Evolutionary conservation across 371 early-diverging fungal species (phyloP).

Genomic region (Actinomucor elegans): DNA sequence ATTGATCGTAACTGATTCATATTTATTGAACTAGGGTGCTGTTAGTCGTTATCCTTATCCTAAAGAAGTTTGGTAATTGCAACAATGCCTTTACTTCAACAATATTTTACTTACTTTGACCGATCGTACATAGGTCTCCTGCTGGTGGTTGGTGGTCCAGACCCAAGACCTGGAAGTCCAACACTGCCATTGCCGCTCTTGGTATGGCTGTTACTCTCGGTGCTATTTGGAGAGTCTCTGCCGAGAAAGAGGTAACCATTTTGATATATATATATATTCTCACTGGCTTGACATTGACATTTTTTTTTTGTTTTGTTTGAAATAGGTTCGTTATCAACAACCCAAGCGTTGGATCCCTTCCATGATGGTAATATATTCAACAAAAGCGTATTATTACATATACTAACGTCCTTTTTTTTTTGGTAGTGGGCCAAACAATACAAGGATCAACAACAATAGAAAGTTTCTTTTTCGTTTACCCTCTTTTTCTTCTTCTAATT

Average conservation of each 20-base stretch:
- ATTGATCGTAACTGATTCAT: neutral
- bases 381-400: neutral
- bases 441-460: slow-evolving; percentile 46
- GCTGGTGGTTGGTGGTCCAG: slow-evolving; percentile 91
- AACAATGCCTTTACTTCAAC: too few relatives aligned
- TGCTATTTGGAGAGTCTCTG: slow-evolving; percentile 76
- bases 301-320: too few relatives aligned
- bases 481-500: too few relatives aligned
- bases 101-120: too few relatives aligned
- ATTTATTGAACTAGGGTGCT: slow-evolving; percentile 22
- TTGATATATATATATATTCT: neutral
- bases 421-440: slow-evolving; percentile 77
- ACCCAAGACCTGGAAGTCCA: slow-evolving; percentile 80
- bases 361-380: slow-evolving; percentile 61
- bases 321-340: slow-evolving; percentile 63
- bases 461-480: too few relatives aligned
- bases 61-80: slow-evolving; percentile 50
- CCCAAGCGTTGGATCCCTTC: slow-evolving; percentile 83
- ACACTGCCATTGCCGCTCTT: slow-evolving; percentile 71
- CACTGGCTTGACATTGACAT: neutral
- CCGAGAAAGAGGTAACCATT: slow-evolving; percentile 72
- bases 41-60: slow-evolving; percentile 56
- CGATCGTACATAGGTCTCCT: slow-evolving; percentile 64
- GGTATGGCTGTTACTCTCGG: slow-evolving; percentile 66
- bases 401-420: neutral